Percentiles rank a stretch among this genome's conserved stretches.
Conservation (phyloP, 83 land plant genomes). For the Picea abies region DNA sequence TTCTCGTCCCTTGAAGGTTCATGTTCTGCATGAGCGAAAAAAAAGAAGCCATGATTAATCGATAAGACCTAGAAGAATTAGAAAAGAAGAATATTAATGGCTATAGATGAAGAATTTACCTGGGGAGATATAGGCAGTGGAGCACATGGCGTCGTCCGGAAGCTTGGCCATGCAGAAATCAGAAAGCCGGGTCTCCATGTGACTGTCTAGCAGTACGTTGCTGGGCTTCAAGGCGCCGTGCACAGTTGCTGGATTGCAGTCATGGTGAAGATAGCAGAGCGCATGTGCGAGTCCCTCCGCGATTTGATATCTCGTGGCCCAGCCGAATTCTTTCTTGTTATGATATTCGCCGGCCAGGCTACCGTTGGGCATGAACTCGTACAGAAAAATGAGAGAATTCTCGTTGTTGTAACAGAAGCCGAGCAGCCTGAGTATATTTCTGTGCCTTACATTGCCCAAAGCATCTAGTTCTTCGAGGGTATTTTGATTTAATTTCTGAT, state of each 20-base stretch:
- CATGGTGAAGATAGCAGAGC: conserved; percentile 87
- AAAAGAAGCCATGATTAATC: neutral
- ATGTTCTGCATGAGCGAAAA: neutral
- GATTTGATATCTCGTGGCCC: conserved; percentile 68
- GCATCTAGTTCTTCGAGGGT: no score
- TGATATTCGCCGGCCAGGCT: conserved; percentile 74
- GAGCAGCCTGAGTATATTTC: conserved; percentile 72
- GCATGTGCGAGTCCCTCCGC: conserved; percentile 80
- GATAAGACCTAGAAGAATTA: neutral
- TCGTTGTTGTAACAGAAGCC: conserved; percentile 64
- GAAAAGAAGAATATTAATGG: no score
- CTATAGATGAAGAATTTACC: conserved; percentile 32
- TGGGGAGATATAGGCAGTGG: conserved; percentile 91
- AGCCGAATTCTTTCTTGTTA: conserved; percentile 58
- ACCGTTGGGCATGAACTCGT: conserved; percentile 91
- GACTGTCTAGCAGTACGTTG: conserved; percentile 73
- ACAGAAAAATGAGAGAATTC: conserved; percentile 61
- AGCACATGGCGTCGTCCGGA: conserved; percentile 62
- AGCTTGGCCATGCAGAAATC: conserved; percentile 72
- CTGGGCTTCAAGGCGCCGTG: conserved; percentile 57
- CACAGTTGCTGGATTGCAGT: conserved; percentile 71
- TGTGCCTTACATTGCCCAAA: conserved; percentile 65
- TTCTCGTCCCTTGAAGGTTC: neutral
- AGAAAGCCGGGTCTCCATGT: conserved; percentile 71
- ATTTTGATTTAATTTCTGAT: no score